Conservation (phyloP, 352 stramenopile species). For the Aphanomyces stellatus region DNA sequence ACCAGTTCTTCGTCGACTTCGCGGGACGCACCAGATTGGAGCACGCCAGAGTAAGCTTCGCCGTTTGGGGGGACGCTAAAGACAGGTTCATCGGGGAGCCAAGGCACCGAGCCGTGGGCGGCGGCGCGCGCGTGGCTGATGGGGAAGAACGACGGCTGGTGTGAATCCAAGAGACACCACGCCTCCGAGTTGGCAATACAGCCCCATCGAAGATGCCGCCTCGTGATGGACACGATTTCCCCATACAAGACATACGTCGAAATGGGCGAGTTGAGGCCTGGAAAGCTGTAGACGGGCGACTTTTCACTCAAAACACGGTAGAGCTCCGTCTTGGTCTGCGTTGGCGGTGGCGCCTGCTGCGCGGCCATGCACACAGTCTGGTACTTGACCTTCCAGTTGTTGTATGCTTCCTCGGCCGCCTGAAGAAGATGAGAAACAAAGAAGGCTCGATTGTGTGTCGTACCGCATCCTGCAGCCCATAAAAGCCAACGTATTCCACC, state of each 20-base stretch:
- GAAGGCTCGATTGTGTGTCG: not conserved
- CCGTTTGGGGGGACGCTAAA: slow-evolving; percentile 10
- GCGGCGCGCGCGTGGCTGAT: slow-evolving; percentile 11
- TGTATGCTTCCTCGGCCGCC: slow-evolving; percentile 16
- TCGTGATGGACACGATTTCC: slow-evolving; percentile 6
- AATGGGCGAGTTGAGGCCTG: not conserved
- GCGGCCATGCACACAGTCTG: not conserved
- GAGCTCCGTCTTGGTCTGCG: not conserved
- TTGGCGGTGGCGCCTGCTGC: not conserved
- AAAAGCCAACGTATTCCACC: slow-evolving; percentile 12
- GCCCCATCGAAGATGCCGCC: slow-evolving; percentile 1
- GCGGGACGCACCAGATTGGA: not conserved
- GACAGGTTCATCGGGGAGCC: slow-evolving; percentile 1
- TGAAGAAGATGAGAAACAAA: not conserved
- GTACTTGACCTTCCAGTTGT: slow-evolving; percentile 13
- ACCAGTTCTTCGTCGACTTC: slow-evolving; percentile 16
- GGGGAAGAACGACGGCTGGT: slow-evolving; percentile 17
- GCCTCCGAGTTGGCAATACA: slow-evolving; percentile 5
- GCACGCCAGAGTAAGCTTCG: slow-evolving; percentile 6
- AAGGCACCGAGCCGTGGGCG: slow-evolving; percentile 11
- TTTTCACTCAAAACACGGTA: slow-evolving; percentile 18
- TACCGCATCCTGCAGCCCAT: slow-evolving; percentile 2
- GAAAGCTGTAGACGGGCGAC: slow-evolving; percentile 15
- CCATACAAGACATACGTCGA: slow-evolving; percentile 11
- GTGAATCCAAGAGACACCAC: slow-evolving; percentile 15